These are phyloP conservation scores for Cercospora janseana DNA, from an alignment of 2,329 filamentous ascomycete species.

Conservation along the genomic window DNA sequence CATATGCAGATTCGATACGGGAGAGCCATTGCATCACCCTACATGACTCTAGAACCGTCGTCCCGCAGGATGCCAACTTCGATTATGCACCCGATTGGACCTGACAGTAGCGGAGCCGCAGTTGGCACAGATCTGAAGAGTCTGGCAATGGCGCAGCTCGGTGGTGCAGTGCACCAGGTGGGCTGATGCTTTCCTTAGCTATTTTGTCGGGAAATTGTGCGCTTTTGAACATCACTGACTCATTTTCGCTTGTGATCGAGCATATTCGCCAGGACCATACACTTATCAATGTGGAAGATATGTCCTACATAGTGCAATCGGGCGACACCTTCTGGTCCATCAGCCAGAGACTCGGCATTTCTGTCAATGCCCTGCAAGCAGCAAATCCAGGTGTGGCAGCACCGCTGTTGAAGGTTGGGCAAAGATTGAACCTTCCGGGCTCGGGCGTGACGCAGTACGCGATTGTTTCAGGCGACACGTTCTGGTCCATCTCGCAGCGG, in stretches of 20 bases:
- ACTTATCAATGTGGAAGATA: neutral
- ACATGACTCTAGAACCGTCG: neutral
- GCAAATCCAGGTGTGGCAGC: conserved; percentile 9
- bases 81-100: no score
- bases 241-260: neutral
- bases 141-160: no score
- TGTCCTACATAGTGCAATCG: conserved; percentile 9
- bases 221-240: neutral
- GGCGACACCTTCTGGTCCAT: conserved; percentile 17
- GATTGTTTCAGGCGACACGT: conserved; percentile 11
- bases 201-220: no score
- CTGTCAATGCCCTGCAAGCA: conserved; percentile 7
- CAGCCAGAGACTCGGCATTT: conserved; percentile 10
- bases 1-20: neutral
- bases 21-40: neutral
- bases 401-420: conserved; percentile 9
- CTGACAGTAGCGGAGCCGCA: neutral
- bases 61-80: no score
- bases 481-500: conserved; percentile 8
- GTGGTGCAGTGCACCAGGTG: no score
- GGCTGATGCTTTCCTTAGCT: no score
- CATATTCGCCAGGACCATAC: neutral
- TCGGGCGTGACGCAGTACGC: conserved; percentile 5
- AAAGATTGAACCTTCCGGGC: conserved; percentile 11
- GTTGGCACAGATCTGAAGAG: no score